These are phyloP conservation scores for Solanum hybrid DNA, from an alignment of 305 asterid species.

Conservation along the genomic window DNA sequence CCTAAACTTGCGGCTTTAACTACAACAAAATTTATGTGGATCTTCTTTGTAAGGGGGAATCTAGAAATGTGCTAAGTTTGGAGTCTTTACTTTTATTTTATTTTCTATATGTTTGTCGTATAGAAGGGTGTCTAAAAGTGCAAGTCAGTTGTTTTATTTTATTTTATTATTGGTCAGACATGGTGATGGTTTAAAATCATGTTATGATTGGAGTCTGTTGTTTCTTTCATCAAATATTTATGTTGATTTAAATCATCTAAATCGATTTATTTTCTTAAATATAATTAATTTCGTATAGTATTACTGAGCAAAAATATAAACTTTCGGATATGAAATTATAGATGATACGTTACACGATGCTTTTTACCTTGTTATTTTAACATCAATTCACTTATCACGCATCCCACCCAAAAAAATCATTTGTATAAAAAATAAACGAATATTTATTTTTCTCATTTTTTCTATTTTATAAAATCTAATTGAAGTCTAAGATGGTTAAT, in stretches of 20 bases:
- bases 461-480: background rate
- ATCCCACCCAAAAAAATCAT: background rate
- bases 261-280: no score
- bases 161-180: background rate
- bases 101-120: background rate
- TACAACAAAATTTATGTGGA: no score
- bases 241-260: background rate
- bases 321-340: no score
- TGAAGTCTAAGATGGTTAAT: no score
- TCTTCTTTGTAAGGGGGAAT: background rate
- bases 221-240: background rate
- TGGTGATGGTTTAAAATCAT: background rate
- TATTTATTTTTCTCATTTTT: background rate
- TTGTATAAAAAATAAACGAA: no score
- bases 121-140: background rate
- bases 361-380: no score
- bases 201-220: background rate
- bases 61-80: background rate
- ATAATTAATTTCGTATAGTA: no score
- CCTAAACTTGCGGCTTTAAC: background rate
- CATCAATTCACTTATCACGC: background rate
- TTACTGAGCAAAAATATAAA: no score
- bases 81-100: background rate
- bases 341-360: no score
- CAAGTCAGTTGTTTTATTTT: background rate